phyloP scores from a whole-genome alignment of 768 basidiomycete genomes.

The Mycena pura region DNA sequence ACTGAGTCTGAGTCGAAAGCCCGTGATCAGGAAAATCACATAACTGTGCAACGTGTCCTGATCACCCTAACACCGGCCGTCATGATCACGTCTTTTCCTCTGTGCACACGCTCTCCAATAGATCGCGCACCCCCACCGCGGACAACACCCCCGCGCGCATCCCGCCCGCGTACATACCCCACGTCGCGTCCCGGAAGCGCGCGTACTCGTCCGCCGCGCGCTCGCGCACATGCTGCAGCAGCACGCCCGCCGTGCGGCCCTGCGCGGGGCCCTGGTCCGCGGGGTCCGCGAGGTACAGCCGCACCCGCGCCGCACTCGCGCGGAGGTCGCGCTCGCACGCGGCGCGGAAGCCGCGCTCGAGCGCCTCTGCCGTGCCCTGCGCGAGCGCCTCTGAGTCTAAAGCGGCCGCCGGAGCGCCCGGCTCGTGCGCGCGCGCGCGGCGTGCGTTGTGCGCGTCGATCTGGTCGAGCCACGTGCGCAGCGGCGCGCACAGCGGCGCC shows the following conservation, averaged over 20 bases:
- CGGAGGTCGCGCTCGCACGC: conserved; percentile 63
- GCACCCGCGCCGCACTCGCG: conserved; percentile 61
- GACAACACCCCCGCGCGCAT: conserved; percentile 42
- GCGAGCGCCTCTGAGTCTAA: conserved; percentile 55
- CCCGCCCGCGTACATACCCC: conserved; percentile 51
- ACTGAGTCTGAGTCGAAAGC: no score
- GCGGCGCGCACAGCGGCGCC: conserved; percentile 59
- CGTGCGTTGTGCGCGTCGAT: conserved; percentile 38
- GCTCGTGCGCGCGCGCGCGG: conserved; percentile 17
- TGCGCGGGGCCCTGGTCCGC: no score
- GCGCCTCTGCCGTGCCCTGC: conserved; percentile 52
- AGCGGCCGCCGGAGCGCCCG: conserved; percentile 33
- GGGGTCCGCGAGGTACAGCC: conserved; percentile 84
- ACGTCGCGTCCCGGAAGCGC: conserved; percentile 70
- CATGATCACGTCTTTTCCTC: conserved; percentile 5
- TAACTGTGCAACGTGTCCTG: no score
- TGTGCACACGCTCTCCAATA: conserved; percentile 45
- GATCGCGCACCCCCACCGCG: conserved; percentile 45
- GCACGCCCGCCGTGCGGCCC: conserved; percentile 76
- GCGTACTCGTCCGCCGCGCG: conserved; percentile 78
- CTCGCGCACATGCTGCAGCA: conserved; percentile 79
- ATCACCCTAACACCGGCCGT: no score
- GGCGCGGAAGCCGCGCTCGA: conserved; percentile 62
- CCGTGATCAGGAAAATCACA: no score
- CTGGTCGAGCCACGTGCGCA: conserved; percentile 69